Evolutionary conservation across 106 monocot genomes (phyloP).

Genomic region (Chionographis japonica): DNA sequence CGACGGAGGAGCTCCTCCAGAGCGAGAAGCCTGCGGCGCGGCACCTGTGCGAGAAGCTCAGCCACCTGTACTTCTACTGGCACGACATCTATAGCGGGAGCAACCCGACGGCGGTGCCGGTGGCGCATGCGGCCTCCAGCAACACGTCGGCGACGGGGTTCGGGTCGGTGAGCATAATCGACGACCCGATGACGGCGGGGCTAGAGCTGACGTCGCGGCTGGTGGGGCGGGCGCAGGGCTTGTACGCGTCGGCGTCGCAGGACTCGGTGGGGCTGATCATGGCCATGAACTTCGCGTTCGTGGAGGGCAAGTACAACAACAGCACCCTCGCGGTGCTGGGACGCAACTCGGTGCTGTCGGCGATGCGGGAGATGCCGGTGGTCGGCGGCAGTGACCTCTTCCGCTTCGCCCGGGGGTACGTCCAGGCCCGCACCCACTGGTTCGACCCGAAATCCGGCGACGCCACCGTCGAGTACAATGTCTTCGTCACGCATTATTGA

Average conservation of each 20-base stretch:
- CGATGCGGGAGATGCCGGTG: slow-evolving; percentile 49
- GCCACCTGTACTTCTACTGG: slow-evolving; percentile 5
- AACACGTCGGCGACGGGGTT: slow-evolving; percentile 1
- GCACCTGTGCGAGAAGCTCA: slow-evolving; percentile 8
- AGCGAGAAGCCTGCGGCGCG: slow-evolving; percentile 8
- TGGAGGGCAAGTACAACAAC: slow-evolving; percentile 39
- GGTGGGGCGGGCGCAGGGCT: slow-evolving; percentile 44
- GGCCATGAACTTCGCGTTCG: slow-evolving; percentile 47
- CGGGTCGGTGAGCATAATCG: slow-evolving; percentile 19
- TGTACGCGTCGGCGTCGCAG: slow-evolving; percentile 25
- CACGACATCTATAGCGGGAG: slow-evolving; percentile 12
- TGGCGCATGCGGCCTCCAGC: background rate
- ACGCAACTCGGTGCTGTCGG: slow-evolving; percentile 20
- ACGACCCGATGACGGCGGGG: slow-evolving; percentile 38
- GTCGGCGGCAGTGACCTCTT: slow-evolving; percentile 44
- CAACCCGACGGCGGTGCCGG: background rate
- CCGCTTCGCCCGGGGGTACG: slow-evolving; percentile 36
- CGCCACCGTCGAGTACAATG: slow-evolving; percentile 39
- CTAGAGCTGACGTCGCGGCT: slow-evolving; percentile 15
- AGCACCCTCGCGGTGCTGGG: slow-evolving; percentile 41
- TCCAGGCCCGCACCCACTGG: slow-evolving; percentile 18
- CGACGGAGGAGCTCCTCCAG: slow-evolving; percentile 6
- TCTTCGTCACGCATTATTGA: slow-evolving; percentile 29
- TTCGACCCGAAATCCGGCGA: slow-evolving; percentile 21
- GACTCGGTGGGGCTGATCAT: slow-evolving; percentile 20